Evolutionary conservation across 1,139 yeast species (phyloP).

Genomic region (Tardiomyces blankii): DNA sequence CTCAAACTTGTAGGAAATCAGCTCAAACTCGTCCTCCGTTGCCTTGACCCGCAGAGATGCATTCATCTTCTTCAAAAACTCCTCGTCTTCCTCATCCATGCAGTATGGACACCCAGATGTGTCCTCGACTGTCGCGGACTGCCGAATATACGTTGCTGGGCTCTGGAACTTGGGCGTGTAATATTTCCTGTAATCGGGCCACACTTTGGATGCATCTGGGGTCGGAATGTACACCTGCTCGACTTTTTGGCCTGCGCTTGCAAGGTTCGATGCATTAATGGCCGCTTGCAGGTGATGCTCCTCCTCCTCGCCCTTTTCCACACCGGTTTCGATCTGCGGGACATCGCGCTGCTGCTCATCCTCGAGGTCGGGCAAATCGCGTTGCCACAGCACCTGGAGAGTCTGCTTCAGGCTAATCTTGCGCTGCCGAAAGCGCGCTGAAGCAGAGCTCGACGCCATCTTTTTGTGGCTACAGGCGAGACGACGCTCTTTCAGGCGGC

Average conservation of each 20-base stretch:
- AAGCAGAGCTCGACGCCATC: not conserved
- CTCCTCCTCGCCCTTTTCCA: constrained; percentile 94
- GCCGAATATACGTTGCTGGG: constrained; percentile 75
- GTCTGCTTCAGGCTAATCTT: constrained; percentile 86
- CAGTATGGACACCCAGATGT: constrained; percentile 77
- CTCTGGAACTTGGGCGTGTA: constrained; percentile 58
- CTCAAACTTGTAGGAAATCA: constrained; percentile 66
- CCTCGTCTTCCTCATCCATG: constrained; percentile 85
- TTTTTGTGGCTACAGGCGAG: too few relatives aligned
- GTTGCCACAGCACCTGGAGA: constrained; percentile 65
- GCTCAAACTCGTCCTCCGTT: constrained; percentile 78
- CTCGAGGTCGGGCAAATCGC: constrained; percentile 72
- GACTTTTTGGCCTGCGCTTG: constrained; percentile 41
- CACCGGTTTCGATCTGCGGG: constrained; percentile 93
- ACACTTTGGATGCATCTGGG: constrained; percentile 81
- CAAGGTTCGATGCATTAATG: constrained; percentile 62
- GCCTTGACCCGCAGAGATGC: constrained; percentile 25
- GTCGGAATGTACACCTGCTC: constrained; percentile 84
- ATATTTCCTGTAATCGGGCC: constrained; percentile 65
- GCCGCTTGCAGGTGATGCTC: constrained; percentile 94
- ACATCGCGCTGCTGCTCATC: constrained; percentile 69
- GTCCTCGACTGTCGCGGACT: constrained; percentile 92
- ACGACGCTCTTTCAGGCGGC: too few relatives aligned
- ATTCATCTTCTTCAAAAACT: constrained; percentile 35
- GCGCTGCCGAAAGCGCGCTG: constrained; percentile 77